Conservation (phyloP, 371 early-diverging fungal genomes). For the Mucor piriformis region DNA sequence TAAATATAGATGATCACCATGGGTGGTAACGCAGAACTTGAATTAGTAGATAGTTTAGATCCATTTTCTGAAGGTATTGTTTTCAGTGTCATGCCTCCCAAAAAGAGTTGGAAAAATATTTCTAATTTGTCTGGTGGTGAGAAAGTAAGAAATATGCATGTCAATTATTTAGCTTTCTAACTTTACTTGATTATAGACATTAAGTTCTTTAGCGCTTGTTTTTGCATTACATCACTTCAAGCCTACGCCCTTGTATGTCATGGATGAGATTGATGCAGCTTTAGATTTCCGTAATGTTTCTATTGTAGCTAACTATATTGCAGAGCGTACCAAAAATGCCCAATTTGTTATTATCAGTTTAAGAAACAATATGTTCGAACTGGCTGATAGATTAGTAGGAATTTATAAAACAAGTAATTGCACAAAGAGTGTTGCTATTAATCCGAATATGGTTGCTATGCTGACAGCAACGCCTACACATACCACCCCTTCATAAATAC, state of each 20-base stretch:
- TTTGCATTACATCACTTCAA: conserved; percentile 99
- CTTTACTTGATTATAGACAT: conserved; percentile 65
- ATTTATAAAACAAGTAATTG: conserved; percentile 97
- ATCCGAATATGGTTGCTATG: conserved; percentile 58
- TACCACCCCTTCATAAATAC: conserved; percentile 2
- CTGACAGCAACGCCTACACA: conserved; percentile 27
- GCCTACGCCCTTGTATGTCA: conserved; percentile 99
- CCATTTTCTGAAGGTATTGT: conserved; percentile 99
- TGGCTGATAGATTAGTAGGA: conserved; percentile 97
- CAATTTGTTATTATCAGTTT: conserved; percentile 99
- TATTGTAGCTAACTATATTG: conserved; percentile 99
- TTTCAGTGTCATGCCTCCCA: conserved; percentile 99
- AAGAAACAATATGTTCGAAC: conserved; percentile 99
- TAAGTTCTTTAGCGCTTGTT: conserved; percentile 97
- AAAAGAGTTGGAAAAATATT: conserved; percentile 99
- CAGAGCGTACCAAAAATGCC: conserved; percentile 96
- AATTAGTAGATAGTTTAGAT: conserved; percentile 98
- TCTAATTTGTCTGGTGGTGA: conserved; percentile 99
- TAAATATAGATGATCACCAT: conserved; percentile 91
- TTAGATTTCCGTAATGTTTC: conserved; percentile 99
- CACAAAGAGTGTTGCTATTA: conserved; percentile 85
- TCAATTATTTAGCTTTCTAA: neutral
- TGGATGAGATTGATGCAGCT: conserved; percentile 99
- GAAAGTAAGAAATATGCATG: conserved; percentile 69
- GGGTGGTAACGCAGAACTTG: conserved; percentile 99